phyloP scores from a whole-genome alignment of 75 land plant species.

The Picea sitchensis region DNA sequence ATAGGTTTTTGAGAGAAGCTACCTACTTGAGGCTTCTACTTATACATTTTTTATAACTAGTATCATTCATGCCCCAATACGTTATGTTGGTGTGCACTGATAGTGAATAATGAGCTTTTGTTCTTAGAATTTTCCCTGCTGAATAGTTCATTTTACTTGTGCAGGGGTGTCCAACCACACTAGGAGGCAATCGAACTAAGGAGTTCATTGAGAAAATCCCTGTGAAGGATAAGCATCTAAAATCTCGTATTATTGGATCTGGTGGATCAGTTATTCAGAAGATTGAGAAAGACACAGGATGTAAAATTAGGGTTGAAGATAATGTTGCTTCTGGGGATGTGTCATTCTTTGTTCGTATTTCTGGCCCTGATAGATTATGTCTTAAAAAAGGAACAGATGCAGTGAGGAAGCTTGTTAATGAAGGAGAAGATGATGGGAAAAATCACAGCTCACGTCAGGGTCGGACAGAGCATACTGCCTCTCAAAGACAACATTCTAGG shows the following conservation, averaged over 20 bases:
- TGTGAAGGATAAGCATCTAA: slow-evolving; percentile 45
- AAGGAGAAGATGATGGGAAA: slow-evolving; percentile 60
- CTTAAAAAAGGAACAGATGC: slow-evolving; percentile 85
- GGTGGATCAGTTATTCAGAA: slow-evolving; percentile 63
- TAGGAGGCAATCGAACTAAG: slow-evolving; percentile 39
- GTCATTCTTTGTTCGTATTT: slow-evolving; percentile 75
- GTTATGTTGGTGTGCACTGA: neutral
- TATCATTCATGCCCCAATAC: neutral
- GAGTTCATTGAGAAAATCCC: slow-evolving; percentile 44
- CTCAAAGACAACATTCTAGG: slow-evolving; percentile 52
- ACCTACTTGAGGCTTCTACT: neutral
- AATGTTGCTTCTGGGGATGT: slow-evolving; percentile 43
- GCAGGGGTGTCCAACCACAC: slow-evolving; percentile 56
- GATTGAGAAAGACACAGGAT: slow-evolving; percentile 89
- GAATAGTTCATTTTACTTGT: neutral
- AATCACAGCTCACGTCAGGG: slow-evolving; percentile 34
- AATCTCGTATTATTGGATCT: slow-evolving; percentile 54
- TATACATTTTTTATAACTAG: neutral
- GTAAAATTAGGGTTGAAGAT: slow-evolving; percentile 72
- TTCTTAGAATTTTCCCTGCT: neutral
- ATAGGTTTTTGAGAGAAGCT: too few relatives aligned
- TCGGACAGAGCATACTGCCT: slow-evolving; percentile 42
- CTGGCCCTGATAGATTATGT: slow-evolving; percentile 72
- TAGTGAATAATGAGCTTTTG: neutral
- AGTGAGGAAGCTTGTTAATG: slow-evolving; percentile 80